These are phyloP conservation scores for Bipolaris victoriae DNA, from an alignment of 2,329 filamentous ascomycete species.

Conservation along the genomic window DNA sequence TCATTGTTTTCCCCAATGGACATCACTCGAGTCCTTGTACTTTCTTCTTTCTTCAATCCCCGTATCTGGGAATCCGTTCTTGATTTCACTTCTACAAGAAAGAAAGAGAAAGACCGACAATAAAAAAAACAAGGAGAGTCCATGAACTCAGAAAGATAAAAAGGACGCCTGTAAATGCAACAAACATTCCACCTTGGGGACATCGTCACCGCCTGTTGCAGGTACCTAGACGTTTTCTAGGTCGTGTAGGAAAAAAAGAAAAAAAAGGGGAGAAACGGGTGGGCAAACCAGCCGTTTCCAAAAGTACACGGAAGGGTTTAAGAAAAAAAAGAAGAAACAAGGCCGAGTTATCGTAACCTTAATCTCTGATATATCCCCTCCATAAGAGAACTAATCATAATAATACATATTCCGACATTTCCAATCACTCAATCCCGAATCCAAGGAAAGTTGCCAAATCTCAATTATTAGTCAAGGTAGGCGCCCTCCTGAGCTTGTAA, in stretches of 20 bases:
- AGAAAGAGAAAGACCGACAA: not conserved
- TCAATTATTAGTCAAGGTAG: constrained; percentile 19
- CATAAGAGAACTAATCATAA: not conserved
- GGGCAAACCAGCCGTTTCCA: too few relatives aligned
- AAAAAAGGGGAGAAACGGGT: not conserved
- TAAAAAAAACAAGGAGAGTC: not conserved
- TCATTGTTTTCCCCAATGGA: too few relatives aligned
- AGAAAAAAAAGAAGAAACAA: too few relatives aligned
- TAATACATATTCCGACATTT: constrained; percentile 5
- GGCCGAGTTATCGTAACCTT: too few relatives aligned
- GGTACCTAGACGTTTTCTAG: not conserved
- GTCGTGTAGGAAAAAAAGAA: not conserved
- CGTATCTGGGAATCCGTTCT: too few relatives aligned
- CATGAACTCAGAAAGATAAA: not conserved
- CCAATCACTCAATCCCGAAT: not conserved
- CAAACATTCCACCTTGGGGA: not conserved
- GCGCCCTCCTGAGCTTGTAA: constrained; percentile 73
- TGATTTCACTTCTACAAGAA: too few relatives aligned
- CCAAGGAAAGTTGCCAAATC: not conserved
- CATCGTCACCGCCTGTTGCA: not conserved
- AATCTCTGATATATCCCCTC: too few relatives aligned
- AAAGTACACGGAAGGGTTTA: too few relatives aligned
- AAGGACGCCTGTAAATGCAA: constrained; percentile 14
- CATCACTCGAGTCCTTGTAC: too few relatives aligned
- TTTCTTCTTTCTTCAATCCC: too few relatives aligned